Base-by-base conservation (phyloP, 768 basidiomycete genomes). In the Leccinum broughii region DNA sequence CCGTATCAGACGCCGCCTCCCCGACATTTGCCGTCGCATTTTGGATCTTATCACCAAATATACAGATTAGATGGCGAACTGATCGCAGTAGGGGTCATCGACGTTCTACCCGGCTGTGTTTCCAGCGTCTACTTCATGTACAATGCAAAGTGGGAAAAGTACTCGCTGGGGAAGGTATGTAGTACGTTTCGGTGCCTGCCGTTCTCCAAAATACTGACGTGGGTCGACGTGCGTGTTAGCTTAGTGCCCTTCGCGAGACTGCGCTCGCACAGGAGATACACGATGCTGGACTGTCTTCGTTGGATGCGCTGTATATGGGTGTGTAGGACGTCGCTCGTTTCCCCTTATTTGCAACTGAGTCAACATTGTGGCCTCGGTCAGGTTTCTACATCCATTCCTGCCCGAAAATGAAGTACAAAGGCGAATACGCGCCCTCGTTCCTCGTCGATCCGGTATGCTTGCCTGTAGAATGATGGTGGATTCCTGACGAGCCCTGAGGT, bases 341-440 rank as follows among this genome's bases (percentile, higher is more conserved):
- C 15, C 7, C 20, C 34, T 24, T 22, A 46, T 53, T 35, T 26
- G 8, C 44, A 46, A 8, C 44, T 28, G 54, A 64, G 41, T 11
- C 13, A 5, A 34, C 32, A 32, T 32, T 11, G 20, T 35, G 34
- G 15, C 6, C 17, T 5, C 9, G 10, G 24, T 66, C 52, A 97
- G 95, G 95, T 7, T 98, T 86, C 73, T 98, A 98, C 72, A 90
- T 98, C 41, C 83, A 97, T 66, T 86, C 90, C 2, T 98, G 95
- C 69, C 84, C 78, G 54, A 99, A 99, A 75, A 98, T 98, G 97
- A 81, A 81, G 57, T 98, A 99, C 76, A 99, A 99, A 69, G 95
- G 88, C 30, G 94, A 97, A 57, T 99, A 95, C 65, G 72, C 80
- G 0, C 96, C 96, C 0, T 97, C 95, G 3, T 93, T 84, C 64